Evolutionary conservation across 768 basidiomycete species (phyloP).

Genomic region (Suillus brevipes): DNA sequence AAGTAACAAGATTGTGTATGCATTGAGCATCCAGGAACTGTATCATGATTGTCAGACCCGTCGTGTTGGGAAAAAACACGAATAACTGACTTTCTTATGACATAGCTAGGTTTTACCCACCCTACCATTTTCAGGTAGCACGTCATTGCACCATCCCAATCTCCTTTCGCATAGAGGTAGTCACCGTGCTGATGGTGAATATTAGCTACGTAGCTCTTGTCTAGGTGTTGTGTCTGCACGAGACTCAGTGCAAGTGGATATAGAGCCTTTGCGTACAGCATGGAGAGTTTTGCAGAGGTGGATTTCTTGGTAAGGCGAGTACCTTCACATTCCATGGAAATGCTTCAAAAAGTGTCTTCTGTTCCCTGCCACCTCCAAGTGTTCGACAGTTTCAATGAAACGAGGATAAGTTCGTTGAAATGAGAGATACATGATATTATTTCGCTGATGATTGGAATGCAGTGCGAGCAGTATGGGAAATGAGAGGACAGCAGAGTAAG

Average conservation of each 20-base stretch:
- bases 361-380: too few species aligned
- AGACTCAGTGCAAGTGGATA: constrained; percentile 81
- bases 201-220: constrained; percentile 75
- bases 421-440: too few species aligned
- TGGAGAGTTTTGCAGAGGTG: constrained; percentile 81
- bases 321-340: too few species aligned
- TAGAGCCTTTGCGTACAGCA: constrained; percentile 78
- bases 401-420: too few species aligned
- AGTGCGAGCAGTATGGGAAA: too few species aligned
- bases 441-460: too few species aligned
- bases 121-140: constrained; percentile 93
- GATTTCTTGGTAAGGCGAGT: constrained; percentile 73
- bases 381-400: too few species aligned
- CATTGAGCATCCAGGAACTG: constrained; percentile 97
- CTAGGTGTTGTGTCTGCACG: constrained; percentile 77
- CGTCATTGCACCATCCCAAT: constrained; percentile 91
- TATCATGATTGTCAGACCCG: constrained; percentile 11
- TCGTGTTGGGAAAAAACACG: not conserved
- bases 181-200: constrained; percentile 92
- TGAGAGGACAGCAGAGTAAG: too few species aligned
- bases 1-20: constrained; percentile 92
- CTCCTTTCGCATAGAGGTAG: constrained; percentile 84
- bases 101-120: constrained; percentile 88
- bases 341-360: too few species aligned
- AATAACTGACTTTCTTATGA: constrained; percentile 77